Evolutionary conservation across 805 yeast species (phyloP), one percentile per base, ranked within the genome.

Genomic region (Hanseniaspora clermontiae): DNA sequence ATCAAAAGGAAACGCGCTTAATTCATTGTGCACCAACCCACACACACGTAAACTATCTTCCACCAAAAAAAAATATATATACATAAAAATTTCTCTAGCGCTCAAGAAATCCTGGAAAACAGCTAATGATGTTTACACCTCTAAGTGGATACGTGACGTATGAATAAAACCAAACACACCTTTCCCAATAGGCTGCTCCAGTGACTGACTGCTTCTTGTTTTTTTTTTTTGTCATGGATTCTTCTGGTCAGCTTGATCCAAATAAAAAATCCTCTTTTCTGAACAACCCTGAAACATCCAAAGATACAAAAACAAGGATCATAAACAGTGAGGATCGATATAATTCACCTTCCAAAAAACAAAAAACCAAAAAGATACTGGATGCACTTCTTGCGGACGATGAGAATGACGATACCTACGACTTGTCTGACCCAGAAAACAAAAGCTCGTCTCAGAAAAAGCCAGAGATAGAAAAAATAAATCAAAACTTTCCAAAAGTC

Each of bases 401-500:
- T 17, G 54, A 43, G 10, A 29, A 9, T 2, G 39, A 38, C 4
- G 48, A 47, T 11, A 37, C 37, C 5, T 40, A 38, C 17, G 31
- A 36, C 31, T n/a, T 19, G 14, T 11, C n/a, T 37, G 27, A 39
- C 2, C 65, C 72, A 1, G 82, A 77, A 52, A 77, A 79, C 3
- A 67, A 77, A 37, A 81, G 77, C 59, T 31, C 36, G 3, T 17
- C 49, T 2, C 49, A 46, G n/a, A 46, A 46, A 15, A 34, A 34
- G 31, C 27, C 49, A 10, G 88, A 83, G 60, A 79, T 82, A 76
- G 70, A 72, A 43, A 72, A 72, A 51, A 71, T 83, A 11, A 77
- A 77, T 52, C 71, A 70, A 38, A 74, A 79, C 32, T 83, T 87
- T 61, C 79, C 79, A 2, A 74, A 74, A 0, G 68, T 87, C 39